A percentile compares a stretch with the other conserved stretches of the same genome.
phyloP scores from a whole-genome alignment of 768 basidiomycete species.

The Boletus vermiculosoides region DNA sequence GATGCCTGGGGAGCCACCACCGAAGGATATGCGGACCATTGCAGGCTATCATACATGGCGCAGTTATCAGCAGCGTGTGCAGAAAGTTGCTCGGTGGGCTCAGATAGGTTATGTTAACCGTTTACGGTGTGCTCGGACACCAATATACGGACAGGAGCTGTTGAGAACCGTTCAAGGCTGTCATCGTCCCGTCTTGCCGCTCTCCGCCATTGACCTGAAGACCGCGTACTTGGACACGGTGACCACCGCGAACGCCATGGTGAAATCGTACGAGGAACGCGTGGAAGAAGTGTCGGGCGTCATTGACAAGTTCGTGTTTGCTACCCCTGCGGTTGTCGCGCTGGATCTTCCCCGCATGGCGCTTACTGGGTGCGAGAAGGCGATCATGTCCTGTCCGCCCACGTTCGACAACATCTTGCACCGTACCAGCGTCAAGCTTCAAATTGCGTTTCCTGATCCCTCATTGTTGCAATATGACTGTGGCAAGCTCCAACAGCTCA shows the following conservation, averaged over 20 bases:
- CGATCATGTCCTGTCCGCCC: slow-evolving; percentile 32
- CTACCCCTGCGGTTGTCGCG: slow-evolving; percentile 76
- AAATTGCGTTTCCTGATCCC: slow-evolving; percentile 91
- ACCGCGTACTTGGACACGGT: slow-evolving; percentile 43
- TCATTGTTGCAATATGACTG: slow-evolving; percentile 93
- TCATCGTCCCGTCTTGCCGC: slow-evolving; percentile 50
- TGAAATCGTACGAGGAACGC: slow-evolving; percentile 66
- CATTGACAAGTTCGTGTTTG: slow-evolving; percentile 74
- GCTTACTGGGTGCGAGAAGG: slow-evolving; percentile 43
- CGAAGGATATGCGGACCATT: slow-evolving; percentile 72
- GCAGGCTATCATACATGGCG: slow-evolving; percentile 63
- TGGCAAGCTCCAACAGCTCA: slow-evolving; percentile 87
- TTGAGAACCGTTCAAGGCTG: slow-evolving; percentile 41
- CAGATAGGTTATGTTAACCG: slow-evolving; percentile 74
- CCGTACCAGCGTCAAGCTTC: slow-evolving; percentile 72
- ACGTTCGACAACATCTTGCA: slow-evolving; percentile 73
- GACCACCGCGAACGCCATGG: slow-evolving; percentile 41
- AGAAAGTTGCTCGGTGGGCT: slow-evolving; percentile 58
- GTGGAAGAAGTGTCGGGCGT: slow-evolving; percentile 49
- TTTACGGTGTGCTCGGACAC: slow-evolving; percentile 56
- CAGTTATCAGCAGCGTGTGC: slow-evolving; percentile 47
- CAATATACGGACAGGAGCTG: slow-evolving; percentile 46
- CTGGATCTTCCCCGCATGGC: slow-evolving; percentile 67
- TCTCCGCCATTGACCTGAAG: slow-evolving; percentile 41
- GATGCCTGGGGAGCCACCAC: slow-evolving; percentile 61